A percentile compares a stretch with the other conserved stretches of the same genome.
Conservation (phyloP, 202 grass and related monocot genomes). For the Eragrostis tef region DNA sequence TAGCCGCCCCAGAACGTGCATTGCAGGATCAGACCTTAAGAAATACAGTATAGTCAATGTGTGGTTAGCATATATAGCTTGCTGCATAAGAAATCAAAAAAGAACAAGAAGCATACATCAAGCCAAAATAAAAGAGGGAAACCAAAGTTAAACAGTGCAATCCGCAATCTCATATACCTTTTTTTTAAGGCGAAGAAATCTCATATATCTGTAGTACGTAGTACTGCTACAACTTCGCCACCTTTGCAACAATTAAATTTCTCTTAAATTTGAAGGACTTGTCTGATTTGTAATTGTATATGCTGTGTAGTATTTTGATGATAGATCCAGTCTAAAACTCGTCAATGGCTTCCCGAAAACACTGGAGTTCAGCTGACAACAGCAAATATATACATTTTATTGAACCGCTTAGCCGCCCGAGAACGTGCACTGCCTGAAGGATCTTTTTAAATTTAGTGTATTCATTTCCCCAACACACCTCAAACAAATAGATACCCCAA, state of each 20-base stretch:
- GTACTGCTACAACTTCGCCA: too few relatives aligned
- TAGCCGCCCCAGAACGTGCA: conserved; percentile 10
- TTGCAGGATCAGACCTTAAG: not conserved
- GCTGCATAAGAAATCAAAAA: too few relatives aligned
- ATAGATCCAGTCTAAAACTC: not conserved
- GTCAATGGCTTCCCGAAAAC: conserved; percentile 10
- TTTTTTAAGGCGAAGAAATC: too few relatives aligned
- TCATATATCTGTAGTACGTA: too few relatives aligned
- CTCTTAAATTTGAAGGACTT: not conserved
- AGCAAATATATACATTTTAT: not conserved
- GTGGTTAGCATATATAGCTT: too few relatives aligned
- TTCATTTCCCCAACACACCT: not conserved
- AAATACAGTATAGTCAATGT: not conserved
- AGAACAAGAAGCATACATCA: too few relatives aligned
- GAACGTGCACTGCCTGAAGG: not conserved
- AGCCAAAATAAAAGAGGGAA: too few relatives aligned
- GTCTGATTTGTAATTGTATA: not conserved
- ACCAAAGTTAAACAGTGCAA: too few relatives aligned
- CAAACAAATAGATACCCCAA: not conserved
- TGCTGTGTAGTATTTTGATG: not conserved
- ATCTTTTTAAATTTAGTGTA: not conserved
- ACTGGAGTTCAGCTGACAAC: conserved; percentile 26
- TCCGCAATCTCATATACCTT: too few relatives aligned
- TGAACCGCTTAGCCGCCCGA: conserved; percentile 26
- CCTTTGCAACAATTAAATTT: too few relatives aligned